These are phyloP conservation scores for Nitzschia putrida DNA, from an alignment of 108 stramenopile genomes.

Conservation along the genomic window DNA sequence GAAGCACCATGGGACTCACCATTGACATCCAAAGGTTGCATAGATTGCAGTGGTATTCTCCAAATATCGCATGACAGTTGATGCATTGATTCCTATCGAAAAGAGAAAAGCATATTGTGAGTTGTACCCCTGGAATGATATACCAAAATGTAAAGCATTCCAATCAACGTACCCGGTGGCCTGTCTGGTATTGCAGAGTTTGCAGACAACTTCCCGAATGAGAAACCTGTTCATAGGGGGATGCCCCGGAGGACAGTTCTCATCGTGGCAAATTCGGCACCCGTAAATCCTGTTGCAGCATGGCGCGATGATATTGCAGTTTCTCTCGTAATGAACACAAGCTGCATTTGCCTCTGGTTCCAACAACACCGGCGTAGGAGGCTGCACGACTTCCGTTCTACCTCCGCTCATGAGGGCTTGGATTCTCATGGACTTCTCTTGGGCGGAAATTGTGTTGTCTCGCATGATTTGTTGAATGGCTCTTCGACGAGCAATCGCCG, in stretches of 20 bases:
- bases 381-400: constrained; percentile 42
- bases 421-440: constrained; percentile 69
- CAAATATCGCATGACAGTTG: constrained; percentile 77
- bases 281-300: constrained; percentile 81
- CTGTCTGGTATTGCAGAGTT: constrained; percentile 76
- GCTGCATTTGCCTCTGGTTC: constrained; percentile 36
- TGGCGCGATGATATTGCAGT: constrained; percentile 78
- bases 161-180: constrained; percentile 42
- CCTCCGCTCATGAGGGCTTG: constrained; percentile 80
- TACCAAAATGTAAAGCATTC: background rate
- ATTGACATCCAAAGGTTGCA: constrained; percentile 90
- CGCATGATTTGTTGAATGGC: constrained; percentile 80
- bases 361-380: constrained; percentile 43
- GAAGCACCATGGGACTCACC: constrained; percentile 20
- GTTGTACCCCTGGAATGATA: no score
- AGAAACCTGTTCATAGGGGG: constrained; percentile 75
- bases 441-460: constrained; percentile 62
- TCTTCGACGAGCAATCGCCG: constrained; percentile 59
- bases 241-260: constrained; percentile 71
- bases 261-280: constrained; percentile 90
- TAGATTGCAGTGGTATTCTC: constrained; percentile 82
- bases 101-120: background rate
- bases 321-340: constrained; percentile 81
- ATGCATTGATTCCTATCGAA: constrained; percentile 77
- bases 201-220: constrained; percentile 77